Evolutionary conservation across 2,329 filamentous ascomycete genomes (phyloP).

Genomic region (Pochonia chlamydosporia): DNA sequence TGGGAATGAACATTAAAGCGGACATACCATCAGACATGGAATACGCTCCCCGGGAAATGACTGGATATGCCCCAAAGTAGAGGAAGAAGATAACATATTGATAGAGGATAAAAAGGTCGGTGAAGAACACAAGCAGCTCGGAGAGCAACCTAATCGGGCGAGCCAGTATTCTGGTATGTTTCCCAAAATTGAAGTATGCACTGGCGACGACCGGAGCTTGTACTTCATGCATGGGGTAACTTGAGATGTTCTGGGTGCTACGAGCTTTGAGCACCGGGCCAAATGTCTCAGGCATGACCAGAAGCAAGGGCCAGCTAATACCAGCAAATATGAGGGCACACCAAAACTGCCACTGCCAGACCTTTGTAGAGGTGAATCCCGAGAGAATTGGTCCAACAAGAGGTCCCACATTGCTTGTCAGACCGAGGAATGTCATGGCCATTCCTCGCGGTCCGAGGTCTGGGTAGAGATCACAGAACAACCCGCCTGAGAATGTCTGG

Average conservation of each 20-base stretch:
- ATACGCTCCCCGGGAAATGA: slow-evolving; percentile 15
- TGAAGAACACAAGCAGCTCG: slow-evolving; percentile 52
- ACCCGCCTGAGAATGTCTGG: slow-evolving; percentile 35
- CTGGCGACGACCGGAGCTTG: background rate
- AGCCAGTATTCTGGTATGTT: background rate
- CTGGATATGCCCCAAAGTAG: slow-evolving; percentile 51
- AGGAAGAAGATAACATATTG: slow-evolving; percentile 54
- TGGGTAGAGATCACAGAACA: slow-evolving; percentile 38
- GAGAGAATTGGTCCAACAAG: slow-evolving; percentile 8
- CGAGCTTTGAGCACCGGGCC: slow-evolving; percentile 16
- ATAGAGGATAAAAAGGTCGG: slow-evolving; percentile 43
- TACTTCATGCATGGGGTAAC: background rate
- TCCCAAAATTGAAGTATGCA: background rate
- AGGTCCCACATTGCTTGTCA: slow-evolving; percentile 13
- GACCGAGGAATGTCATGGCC: slow-evolving; percentile 27
- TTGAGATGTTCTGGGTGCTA: background rate
- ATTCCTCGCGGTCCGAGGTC: slow-evolving; percentile 25
- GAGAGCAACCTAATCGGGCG: slow-evolving; percentile 25
- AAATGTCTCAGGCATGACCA: slow-evolving; percentile 29
- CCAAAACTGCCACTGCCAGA: slow-evolving; percentile 11
- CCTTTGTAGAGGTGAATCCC: slow-evolving; percentile 6
- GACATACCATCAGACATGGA: slow-evolving; percentile 6
- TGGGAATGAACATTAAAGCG: slow-evolving; percentile 9
- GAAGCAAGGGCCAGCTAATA: slow-evolving; percentile 6
- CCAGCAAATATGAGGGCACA: slow-evolving; percentile 5